phyloP scores from a whole-genome alignment of 2,329 filamentous ascomycete genomes.

The Bipolaris sorokiniana region DNA sequence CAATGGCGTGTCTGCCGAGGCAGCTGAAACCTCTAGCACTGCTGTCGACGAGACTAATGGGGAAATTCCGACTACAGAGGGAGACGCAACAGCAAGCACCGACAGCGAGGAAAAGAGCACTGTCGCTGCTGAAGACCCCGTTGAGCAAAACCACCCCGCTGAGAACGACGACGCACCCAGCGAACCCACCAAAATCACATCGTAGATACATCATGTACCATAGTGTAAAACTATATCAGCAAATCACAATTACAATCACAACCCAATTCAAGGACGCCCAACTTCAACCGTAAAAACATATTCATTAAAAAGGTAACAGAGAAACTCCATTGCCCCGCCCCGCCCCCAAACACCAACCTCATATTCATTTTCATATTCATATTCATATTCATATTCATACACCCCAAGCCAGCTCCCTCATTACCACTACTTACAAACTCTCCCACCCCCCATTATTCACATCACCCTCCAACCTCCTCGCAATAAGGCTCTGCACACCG shows the following conservation, averaged over 20 bases:
- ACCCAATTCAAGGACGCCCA: too few relatives aligned
- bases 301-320: neutral
- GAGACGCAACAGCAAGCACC: neutral
- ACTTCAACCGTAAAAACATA: neutral
- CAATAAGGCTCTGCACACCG: constrained; percentile 86
- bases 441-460: constrained; percentile 99
- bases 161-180: neutral
- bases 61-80: neutral
- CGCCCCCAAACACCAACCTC: neutral
- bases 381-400: neutral
- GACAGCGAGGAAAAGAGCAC: neutral
- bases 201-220: neutral
- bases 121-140: neutral
- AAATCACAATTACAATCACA: neutral
- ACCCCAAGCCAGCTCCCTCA: neutral
- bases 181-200: neutral
- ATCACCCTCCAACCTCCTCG: constrained; percentile 87
- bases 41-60: neutral
- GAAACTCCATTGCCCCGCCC: neutral
- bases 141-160: neutral
- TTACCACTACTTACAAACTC: constrained; percentile 56
- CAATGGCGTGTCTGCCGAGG: neutral
- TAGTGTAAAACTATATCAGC: neutral
- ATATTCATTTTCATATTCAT: neutral
- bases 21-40: neutral